Evolutionary conservation across 345 rosid species (phyloP).

Genomic region (Citrus inodora): DNA sequence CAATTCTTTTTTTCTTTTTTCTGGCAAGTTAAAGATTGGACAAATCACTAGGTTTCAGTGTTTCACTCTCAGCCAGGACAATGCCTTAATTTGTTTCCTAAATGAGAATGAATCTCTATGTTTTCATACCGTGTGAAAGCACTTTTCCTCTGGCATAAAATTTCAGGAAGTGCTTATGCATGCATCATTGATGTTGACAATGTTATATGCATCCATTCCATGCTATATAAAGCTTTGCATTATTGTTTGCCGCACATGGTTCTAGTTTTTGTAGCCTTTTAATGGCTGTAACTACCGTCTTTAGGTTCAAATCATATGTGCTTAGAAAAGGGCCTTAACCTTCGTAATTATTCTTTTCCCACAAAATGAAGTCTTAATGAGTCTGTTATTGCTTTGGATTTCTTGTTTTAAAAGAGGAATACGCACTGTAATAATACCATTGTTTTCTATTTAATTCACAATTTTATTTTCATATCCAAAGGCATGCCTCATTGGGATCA

Average conservation of each 20-base stretch:
- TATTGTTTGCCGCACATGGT: neutral
- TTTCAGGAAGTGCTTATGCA: slow-evolving; percentile 4
- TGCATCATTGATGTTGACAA: neutral
- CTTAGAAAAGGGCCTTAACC: neutral
- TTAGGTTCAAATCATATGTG: neutral
- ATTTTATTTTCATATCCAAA: too few relatives aligned
- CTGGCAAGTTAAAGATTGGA: neutral
- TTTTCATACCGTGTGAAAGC: neutral
- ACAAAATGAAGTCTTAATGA: neutral
- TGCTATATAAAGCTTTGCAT: neutral
- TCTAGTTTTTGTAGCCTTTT: neutral
- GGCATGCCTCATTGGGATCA: neutral
- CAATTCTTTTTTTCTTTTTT: too few relatives aligned
- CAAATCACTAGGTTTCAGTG: neutral
- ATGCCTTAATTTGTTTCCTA: neutral
- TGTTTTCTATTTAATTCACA: neutral
- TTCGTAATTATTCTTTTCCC: neutral
- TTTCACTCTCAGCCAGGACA: neutral
- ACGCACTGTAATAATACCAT: neutral
- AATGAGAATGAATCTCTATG: neutral
- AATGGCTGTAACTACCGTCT: neutral
- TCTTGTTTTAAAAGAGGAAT: neutral
- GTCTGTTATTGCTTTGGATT: neutral
- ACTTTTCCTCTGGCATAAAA: neutral
- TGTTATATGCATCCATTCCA: neutral